Evolutionary conservation across 1,284 basidiomycete genomes (phyloP).

Genomic region (Heterobasidion occidentale): DNA sequence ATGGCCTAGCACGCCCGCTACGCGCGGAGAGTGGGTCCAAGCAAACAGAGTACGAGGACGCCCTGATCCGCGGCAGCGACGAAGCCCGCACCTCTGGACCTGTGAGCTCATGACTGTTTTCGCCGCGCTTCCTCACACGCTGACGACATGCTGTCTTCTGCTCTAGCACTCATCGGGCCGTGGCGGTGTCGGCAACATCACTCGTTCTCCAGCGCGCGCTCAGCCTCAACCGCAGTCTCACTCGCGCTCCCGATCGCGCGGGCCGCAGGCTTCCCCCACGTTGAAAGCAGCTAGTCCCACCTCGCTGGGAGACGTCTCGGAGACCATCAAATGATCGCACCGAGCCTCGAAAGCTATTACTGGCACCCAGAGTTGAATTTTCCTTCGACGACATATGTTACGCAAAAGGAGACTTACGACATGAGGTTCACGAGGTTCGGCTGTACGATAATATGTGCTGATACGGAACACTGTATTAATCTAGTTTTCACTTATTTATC

Average conservation of each 20-base stretch:
- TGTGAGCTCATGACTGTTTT: neutral
- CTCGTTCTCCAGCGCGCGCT: neutral
- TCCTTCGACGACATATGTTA: no score
- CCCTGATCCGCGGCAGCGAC: neutral
- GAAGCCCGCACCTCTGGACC: neutral
- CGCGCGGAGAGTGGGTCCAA: neutral
- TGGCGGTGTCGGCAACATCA: constrained; percentile 1
- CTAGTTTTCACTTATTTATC: no score
- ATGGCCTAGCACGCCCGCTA: neutral
- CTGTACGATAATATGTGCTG: no score
- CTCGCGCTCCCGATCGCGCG: neutral
- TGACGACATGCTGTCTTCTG: neutral
- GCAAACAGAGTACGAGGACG: neutral
- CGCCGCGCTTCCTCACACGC: neutral
- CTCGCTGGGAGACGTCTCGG: neutral
- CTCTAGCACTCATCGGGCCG: neutral
- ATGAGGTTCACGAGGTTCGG: no score
- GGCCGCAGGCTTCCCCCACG: neutral
- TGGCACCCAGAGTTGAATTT: no score
- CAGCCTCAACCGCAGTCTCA: neutral
- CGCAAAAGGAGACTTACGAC: no score
- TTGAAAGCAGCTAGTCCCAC: neutral
- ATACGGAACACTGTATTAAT: no score
- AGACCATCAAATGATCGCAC: neutral
- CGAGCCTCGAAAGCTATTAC: no score